Evolutionary conservation across 371 early-diverging fungal genomes (phyloP).

Genomic region (Mortierella sp.): DNA sequence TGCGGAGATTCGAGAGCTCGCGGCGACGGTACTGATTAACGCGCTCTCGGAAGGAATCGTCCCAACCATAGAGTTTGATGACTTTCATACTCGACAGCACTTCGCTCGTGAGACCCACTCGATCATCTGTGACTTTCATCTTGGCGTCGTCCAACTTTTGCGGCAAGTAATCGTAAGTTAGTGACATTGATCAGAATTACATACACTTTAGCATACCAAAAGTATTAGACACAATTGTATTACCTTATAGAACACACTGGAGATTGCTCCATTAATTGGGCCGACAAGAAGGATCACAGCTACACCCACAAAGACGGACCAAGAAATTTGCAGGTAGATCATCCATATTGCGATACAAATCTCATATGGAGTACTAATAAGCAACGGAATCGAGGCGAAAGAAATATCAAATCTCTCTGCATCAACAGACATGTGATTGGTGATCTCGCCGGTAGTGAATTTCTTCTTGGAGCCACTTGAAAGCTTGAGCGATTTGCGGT

Average conservation of each 20-base stretch:
- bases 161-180: conserved; percentile 5
- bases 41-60: conserved; percentile 54
- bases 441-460: conserved; percentile 76
- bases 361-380: conserved; percentile 36
- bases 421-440: conserved; percentile 86
- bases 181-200: too few relatives aligned
- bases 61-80: too few relatives aligned
- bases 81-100: too few relatives aligned
- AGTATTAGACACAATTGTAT: too few relatives aligned
- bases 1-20: conserved; percentile 35
- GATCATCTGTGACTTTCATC: conserved; percentile 29
- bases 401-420: conserved; percentile 61
- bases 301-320: conserved; percentile 42
- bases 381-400: conserved; percentile 56
- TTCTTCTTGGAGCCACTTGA: conserved; percentile 63
- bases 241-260: too few relatives aligned
- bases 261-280: conserved; percentile 59
- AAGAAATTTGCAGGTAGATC: neutral
- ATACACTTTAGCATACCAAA: too few relatives aligned
- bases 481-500: too few relatives aligned
- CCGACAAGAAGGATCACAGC: conserved; percentile 58
- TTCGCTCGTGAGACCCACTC: conserved; percentile 53
- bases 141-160: conserved; percentile 33
- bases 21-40: conserved; percentile 33
- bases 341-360: neutral